Conservation (phyloP, 1,139 yeast genomes). For the Sugiyamaella novakii region DNA sequence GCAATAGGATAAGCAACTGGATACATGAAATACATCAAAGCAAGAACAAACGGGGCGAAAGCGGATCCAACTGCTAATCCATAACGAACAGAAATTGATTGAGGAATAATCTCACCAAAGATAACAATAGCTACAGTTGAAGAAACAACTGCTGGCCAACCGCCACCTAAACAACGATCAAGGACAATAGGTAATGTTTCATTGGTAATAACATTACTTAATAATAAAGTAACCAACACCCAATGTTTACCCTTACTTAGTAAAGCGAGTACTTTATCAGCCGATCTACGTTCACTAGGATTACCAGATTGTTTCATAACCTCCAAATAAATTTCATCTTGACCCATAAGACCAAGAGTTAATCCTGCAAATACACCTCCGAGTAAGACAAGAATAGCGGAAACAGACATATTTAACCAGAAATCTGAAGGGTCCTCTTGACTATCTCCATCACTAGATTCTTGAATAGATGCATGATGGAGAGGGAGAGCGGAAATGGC, state of each 20-base stretch:
- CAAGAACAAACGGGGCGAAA: conserved; percentile 84
- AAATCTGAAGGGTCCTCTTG: conserved; percentile 36
- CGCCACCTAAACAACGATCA: conserved; percentile 93
- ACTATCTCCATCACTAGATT: conserved; percentile 12
- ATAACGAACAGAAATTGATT: conserved; percentile 86
- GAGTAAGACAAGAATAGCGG: conserved; percentile 69
- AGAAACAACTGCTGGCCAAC: conserved; percentile 94
- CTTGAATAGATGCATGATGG: conserved; percentile 18
- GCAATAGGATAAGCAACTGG: conserved; percentile 95
- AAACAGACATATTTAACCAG: conserved; percentile 58
- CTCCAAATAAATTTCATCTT: conserved; percentile 80
- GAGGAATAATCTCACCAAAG: conserved; percentile 97
- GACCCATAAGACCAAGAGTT: conserved; percentile 95
- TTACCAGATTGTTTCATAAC: conserved; percentile 53
- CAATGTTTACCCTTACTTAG: conserved; percentile 90
- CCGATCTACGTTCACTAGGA: conserved; percentile 61
- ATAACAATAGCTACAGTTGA: conserved; percentile 91
- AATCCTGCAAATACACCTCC: conserved; percentile 98
- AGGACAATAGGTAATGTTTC: conserved; percentile 93
- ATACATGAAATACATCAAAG: conserved; percentile 84
- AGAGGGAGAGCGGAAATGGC: conserved; percentile 20
- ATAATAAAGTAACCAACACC: conserved; percentile 89
- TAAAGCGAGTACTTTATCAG: conserved; percentile 71
- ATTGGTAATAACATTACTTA: conserved; percentile 85
- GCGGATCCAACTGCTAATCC: conserved; percentile 91